These are phyloP conservation scores for Kodamaea fungicola DNA, from an alignment of 1,139 yeast genomes.

Conservation along the genomic window DNA sequence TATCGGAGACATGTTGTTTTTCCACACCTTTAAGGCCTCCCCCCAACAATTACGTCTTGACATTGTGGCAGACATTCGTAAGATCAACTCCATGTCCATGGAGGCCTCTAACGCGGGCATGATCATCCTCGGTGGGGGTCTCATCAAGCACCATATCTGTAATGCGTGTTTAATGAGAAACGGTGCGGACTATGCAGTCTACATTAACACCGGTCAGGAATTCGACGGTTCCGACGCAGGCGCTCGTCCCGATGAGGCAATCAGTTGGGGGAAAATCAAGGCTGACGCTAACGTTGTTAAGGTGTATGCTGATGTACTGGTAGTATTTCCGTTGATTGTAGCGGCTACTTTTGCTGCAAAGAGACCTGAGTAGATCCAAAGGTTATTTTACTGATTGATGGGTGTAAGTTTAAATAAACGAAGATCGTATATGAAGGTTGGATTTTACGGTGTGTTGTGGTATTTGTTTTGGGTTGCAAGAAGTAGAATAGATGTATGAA, in stretches of 20 bases:
- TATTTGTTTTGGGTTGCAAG: no score
- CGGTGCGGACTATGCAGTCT: conserved; percentile 98
- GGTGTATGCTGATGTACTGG: conserved; percentile 94
- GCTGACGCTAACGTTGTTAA: conserved; percentile 89
- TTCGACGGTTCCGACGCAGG: conserved; percentile 99
- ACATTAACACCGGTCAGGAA: conserved; percentile 96
- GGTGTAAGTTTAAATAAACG: no score
- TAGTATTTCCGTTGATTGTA: conserved; percentile 92
- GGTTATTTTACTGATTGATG: no score
- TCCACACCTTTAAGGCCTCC: conserved; percentile 93
- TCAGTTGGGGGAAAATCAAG: conserved; percentile 97
- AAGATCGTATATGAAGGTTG: no score
- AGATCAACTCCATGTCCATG: conserved; percentile 90
- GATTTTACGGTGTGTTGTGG: no score
- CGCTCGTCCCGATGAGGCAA: conserved; percentile 98
- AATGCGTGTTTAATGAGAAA: conserved; percentile 98
- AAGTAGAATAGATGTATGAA: no score
- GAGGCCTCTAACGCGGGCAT: conserved; percentile 95
- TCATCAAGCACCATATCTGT: conserved; percentile 93
- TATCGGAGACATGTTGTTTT: conserved; percentile 96
- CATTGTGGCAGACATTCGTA: conserved; percentile 89
- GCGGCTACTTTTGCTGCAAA: conserved; percentile 90
- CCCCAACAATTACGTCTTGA: conserved; percentile 88
- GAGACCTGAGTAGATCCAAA: conserved; percentile 29
- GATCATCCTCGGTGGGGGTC: conserved; percentile 95